phyloP scores from a whole-genome alignment of 345 rosid genomes.

The Excoecaria cochinchinensis region DNA sequence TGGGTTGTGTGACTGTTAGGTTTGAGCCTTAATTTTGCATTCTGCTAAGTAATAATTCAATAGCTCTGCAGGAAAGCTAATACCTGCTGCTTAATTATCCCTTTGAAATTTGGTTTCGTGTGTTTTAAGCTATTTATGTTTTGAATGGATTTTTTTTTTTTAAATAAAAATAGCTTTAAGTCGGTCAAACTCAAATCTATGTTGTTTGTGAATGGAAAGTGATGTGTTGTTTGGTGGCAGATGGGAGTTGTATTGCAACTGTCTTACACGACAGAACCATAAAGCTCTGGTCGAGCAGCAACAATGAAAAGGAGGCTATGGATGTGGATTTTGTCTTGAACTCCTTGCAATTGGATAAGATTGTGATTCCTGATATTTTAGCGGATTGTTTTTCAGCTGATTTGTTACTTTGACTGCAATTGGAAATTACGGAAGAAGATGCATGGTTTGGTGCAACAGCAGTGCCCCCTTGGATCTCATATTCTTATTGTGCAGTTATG shows the following conservation, averaged over 20 bases:
- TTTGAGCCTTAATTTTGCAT: not conserved
- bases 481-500: not conserved
- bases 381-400: too few relatives aligned
- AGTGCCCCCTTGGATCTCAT: not conserved
- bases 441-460: not conserved
- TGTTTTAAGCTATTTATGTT: not conserved
- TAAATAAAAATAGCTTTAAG: not conserved
- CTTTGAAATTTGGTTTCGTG: not conserved
- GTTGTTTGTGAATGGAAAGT: not conserved
- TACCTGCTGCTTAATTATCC: not conserved
- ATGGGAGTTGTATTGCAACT: constrained; percentile 56
- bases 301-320: constrained; percentile 42
- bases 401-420: too few relatives aligned
- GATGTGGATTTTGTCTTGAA: constrained; percentile 39
- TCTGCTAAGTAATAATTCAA: not conserved
- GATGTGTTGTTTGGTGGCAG: constrained; percentile 31
- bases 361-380: not conserved
- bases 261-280: constrained; percentile 74
- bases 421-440: not conserved
- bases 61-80: not conserved
- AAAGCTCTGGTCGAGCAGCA: constrained; percentile 64
- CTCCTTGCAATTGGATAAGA: not conserved
- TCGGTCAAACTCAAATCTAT: not conserved
- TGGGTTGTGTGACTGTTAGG: not conserved
- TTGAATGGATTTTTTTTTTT: too few relatives aligned